Evolutionary conservation across 78 protist genomes (phyloP).

Genomic region (Dictyostelium brefeldianum): DNA sequence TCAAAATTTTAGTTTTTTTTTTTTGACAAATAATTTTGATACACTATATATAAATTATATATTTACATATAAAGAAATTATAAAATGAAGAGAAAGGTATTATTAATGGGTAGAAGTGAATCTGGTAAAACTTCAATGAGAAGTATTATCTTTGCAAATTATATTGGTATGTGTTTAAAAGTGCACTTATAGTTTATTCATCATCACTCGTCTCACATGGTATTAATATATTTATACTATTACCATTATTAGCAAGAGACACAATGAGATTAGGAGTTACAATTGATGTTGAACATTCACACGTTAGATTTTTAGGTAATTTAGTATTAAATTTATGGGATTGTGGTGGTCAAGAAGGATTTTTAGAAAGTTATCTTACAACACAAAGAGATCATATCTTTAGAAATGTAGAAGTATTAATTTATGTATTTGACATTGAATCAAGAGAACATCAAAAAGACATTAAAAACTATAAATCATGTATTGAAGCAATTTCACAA

Average conservation of each 20-base stretch:
- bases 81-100: conserved; percentile 86
- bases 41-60: not conserved
- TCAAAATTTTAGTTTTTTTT: no score
- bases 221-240: no score
- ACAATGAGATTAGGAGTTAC: conserved; percentile 96
- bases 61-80: not conserved
- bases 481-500: conserved; percentile 91
- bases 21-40: no score
- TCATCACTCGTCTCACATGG: no score
- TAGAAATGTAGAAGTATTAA: conserved; percentile 97
- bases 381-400: conserved; percentile 98
- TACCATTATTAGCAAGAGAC: conserved; percentile 88
- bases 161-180: conserved; percentile 73
- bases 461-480: conserved; percentile 88
- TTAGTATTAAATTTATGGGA: conserved; percentile 98
- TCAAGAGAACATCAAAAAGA: conserved; percentile 92
- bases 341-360: conserved; percentile 98
- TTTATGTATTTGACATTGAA: conserved; percentile 97
- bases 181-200: not conserved
- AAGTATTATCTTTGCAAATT: conserved; percentile 97
- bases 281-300: conserved; percentile 97
- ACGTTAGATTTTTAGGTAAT: conserved; percentile 98
- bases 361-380: conserved; percentile 96
- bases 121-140: conserved; percentile 99
- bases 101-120: conserved; percentile 95